phyloP scores from a whole-genome alignment of 1,284 basidiomycete species.

The Pseudozyma hubeiensis region DNA sequence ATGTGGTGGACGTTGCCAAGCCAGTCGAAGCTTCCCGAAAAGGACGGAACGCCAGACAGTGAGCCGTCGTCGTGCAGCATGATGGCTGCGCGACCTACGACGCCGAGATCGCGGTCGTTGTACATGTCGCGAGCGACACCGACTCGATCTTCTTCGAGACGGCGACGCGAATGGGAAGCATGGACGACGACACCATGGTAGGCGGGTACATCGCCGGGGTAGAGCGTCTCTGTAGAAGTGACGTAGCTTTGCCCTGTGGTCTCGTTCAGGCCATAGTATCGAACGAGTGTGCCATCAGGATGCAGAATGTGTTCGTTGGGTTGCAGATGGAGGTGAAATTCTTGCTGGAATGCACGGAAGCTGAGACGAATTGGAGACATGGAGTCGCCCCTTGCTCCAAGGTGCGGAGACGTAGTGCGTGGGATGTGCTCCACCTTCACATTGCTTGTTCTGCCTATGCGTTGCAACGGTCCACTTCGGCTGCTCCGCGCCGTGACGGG shows the following conservation, averaged over 20 bases:
- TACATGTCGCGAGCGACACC: conserved; percentile 52
- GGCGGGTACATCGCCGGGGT: conserved; percentile 53
- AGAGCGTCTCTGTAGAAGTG: conserved; percentile 32
- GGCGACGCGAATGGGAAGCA: conserved; percentile 30
- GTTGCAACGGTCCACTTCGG: conserved; percentile 34
- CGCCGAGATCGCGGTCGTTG: conserved; percentile 39
- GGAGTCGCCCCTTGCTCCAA: conserved; percentile 11
- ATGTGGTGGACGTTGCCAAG: conserved; percentile 58
- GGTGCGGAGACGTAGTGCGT: conserved; percentile 3
- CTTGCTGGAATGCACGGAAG: conserved; percentile 58
- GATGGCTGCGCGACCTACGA: conserved; percentile 59
- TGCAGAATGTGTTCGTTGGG: conserved; percentile 58
- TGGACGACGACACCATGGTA: conserved; percentile 63
- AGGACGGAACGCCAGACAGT: conserved; percentile 40
- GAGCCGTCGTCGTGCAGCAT: conserved; percentile 57
- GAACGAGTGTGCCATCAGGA: conserved; percentile 56
- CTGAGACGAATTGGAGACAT: conserved; percentile 47
- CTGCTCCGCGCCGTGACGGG: conserved; percentile 29
- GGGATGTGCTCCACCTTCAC: conserved; percentile 23
- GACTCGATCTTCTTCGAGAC: conserved; percentile 52
- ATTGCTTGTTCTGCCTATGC: conserved; percentile 35
- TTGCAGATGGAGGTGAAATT: conserved; percentile 56
- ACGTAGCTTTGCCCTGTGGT: conserved; percentile 37
- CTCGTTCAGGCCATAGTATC: conserved; percentile 42
- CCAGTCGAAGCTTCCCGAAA: conserved; percentile 62